A percentile compares a stretch with the other conserved stretches of the same genome.
These are phyloP conservation scores for Leavenworthia alabamica DNA, from an alignment of 345 rosid genomes.

Conservation along the genomic window DNA sequence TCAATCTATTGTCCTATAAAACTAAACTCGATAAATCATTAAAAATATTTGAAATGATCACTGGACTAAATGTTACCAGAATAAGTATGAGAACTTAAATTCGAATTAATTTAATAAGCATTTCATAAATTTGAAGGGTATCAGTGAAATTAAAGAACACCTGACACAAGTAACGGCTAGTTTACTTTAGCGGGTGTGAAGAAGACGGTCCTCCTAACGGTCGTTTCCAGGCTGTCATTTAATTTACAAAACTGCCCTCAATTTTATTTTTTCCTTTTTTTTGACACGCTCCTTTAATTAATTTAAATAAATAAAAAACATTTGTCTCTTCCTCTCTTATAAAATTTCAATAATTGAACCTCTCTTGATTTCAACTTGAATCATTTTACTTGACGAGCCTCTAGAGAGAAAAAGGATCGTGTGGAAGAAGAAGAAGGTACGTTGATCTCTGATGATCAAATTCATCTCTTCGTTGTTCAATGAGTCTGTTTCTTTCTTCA, in stretches of 20 bases:
- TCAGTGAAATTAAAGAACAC: conserved; percentile 2
- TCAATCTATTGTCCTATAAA: not conserved
- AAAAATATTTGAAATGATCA: not conserved
- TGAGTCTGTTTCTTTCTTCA: not conserved
- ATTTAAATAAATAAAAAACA: not conserved
- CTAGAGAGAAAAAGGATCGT: conserved; percentile 22
- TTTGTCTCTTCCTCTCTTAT: conserved; percentile 15
- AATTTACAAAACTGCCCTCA: not conserved
- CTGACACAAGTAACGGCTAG: conserved; percentile 34
- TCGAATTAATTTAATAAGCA: not conserved
- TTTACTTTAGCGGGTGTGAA: conserved; percentile 19
- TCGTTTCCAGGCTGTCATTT: conserved; percentile 20
- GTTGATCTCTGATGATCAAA: not conserved
- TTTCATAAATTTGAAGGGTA: not conserved
- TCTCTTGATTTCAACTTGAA: conserved; percentile 14
- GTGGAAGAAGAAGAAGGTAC: conserved; percentile 2
- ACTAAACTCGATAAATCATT: not conserved
- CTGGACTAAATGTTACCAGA: not conserved
- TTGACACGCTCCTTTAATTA: conserved; percentile 20
- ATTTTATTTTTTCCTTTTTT: not conserved
- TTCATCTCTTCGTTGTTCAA: not conserved
- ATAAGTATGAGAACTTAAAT: not conserved
- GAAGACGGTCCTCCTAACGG: conserved; percentile 27
- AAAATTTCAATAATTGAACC: conserved; percentile 23
- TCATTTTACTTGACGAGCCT: conserved; percentile 6